Evolutionary conservation across 2,329 filamentous ascomycete species (phyloP).

Genomic region (Alternaria tenuissima): DNA sequence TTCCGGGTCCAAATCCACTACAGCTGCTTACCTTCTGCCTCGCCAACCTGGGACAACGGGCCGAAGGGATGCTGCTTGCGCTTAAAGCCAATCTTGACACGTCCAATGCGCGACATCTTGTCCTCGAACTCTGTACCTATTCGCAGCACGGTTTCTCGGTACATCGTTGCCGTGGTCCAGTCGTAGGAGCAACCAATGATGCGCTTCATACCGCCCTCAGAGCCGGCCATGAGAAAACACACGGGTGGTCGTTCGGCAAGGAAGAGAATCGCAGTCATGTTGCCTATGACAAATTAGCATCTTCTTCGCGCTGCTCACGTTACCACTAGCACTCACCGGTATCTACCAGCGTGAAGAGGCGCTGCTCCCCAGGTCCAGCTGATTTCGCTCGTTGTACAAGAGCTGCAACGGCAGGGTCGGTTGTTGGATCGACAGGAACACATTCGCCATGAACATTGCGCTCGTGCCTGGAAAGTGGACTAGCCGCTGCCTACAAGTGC

Average conservation of each 20-base stretch:
- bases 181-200: slow-evolving; percentile 58
- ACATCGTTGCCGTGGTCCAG: slow-evolving; percentile 52
- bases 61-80: slow-evolving; percentile 43
- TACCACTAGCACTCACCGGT: slow-evolving; percentile 40
- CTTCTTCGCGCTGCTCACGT: no score
- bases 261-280: slow-evolving; percentile 57
- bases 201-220: slow-evolving; percentile 58
- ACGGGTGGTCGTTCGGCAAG: slow-evolving; percentile 52
- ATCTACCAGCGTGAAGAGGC: slow-evolving; percentile 36
- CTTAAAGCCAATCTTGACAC: slow-evolving; percentile 45
- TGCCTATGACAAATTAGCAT: slow-evolving; percentile 35
- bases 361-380: slow-evolving; percentile 38
- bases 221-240: slow-evolving; percentile 55
- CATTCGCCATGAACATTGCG: slow-evolving; percentile 41
- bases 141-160: slow-evolving; percentile 56
- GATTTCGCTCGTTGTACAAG: slow-evolving; percentile 34
- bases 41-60: slow-evolving; percentile 36
- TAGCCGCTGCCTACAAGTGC: slow-evolving; percentile 20
- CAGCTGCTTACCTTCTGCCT: slow-evolving; percentile 29
- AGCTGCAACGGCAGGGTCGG: slow-evolving; percentile 27
- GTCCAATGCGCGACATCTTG: slow-evolving; percentile 44
- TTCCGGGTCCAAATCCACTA: not conserved
- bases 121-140: slow-evolving; percentile 52
- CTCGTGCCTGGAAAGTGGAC: slow-evolving; percentile 45
- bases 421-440: slow-evolving; percentile 44